Evolutionary conservation across 2,329 filamentous ascomycete species (phyloP), one percentile per base, ranked within the genome.

Genomic region (Penicillium vulpinum): DNA sequence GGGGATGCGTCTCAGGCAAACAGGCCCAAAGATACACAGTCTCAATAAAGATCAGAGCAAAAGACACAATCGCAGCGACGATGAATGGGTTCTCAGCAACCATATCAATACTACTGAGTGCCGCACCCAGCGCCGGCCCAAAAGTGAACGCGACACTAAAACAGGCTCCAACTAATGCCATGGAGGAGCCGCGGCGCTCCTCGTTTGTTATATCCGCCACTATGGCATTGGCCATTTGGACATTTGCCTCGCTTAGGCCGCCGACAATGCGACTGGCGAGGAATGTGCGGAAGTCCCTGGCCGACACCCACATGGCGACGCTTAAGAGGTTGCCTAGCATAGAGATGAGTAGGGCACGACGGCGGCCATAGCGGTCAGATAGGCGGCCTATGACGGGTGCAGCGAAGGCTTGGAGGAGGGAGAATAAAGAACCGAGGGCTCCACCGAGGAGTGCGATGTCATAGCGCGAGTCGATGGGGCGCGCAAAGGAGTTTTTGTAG

Each of bases 111-210:
- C 84, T 88, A 62, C 90, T 89, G 22, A 99, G 80, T 72, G 87
- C 93, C 2, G 94, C 94, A 58, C 94, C 94, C 8, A 99, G 83
- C 10, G 92, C 92, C 0, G 94, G 94, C 0, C 94, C 94, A 72
- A 97, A 95, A 0, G 94, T 99, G 73, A 99, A 99, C 18, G 94
- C 94, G 65, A 99, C 88, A 60, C 91, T 96, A 78, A 99, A 99
- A 78, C 94, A 97, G 15, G 90, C 92, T 57, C 94, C 94, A 28
- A 99, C 93, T 53, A 99, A 82, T 8, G 94, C 94, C 91, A 99
- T 97, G 40, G 94, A 97, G 21, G 91, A 87, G 22, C 93, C 91
- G 28, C 94, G 86, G 68, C 88, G 89, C 56, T 84, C 83, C 65
- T 93, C 89, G 67, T 95, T 92, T 41, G 91, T 96, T 63, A 99